Conservation (phyloP, 306 rosid genomes). For the Argentina anserina region DNA sequence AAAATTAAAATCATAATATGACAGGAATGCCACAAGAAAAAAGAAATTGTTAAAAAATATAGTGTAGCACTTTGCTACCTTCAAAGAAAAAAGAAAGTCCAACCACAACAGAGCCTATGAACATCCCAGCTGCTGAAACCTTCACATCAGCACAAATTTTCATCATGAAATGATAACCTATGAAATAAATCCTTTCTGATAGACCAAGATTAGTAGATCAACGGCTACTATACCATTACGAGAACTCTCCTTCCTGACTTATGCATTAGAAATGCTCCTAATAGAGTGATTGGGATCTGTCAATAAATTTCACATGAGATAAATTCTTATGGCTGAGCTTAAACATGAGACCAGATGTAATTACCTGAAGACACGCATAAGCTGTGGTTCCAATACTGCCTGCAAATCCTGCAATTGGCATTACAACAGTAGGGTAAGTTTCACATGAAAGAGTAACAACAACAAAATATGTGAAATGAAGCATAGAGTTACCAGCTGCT, state of each 20-base stretch:
- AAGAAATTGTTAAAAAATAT: not conserved
- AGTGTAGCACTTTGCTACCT: constrained; percentile 15
- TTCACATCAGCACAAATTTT: constrained; percentile 15
- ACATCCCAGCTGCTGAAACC: constrained; percentile 52
- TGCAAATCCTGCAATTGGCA: constrained; percentile 46
- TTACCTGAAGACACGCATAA: constrained; percentile 67
- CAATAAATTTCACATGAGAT: not conserved
- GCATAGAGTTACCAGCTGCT: constrained; percentile 26
- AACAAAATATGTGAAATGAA: constrained; percentile 1
- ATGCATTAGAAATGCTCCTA: constrained; percentile 43
- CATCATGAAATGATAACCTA: not conserved
- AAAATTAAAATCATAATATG: not conserved
- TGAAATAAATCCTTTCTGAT: not conserved
- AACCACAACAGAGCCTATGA: constrained; percentile 37
- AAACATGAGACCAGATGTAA: not conserved
- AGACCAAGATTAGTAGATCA: not conserved
- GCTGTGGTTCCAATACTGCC: constrained; percentile 56
- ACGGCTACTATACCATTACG: constrained; percentile 32
- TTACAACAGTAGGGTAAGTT: not conserved
- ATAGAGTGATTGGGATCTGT: constrained; percentile 45
- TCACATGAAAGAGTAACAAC: not conserved
- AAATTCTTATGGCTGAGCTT: not conserved
- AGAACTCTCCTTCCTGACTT: constrained; percentile 49
- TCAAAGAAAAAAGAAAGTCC: constrained; percentile 45
- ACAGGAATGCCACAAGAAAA: not conserved